Conservation (phyloP, 2,329 filamentous ascomycete genomes). For the Fusarium floridanum region DNA sequence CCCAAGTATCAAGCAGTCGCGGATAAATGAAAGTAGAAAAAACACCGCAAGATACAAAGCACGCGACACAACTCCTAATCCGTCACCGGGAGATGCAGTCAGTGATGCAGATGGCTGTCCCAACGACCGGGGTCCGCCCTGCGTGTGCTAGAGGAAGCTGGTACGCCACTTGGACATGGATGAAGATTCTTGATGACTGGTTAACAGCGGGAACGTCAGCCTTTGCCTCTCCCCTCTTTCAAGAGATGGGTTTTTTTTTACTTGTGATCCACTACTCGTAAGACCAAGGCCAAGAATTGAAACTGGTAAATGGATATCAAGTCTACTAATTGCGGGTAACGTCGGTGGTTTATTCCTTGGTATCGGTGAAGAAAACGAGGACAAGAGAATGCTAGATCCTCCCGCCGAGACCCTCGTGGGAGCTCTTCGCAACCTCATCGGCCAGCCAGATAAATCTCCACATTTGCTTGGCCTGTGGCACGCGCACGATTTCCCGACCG, state of each 20-base stretch:
- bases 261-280: conserved; percentile 7
- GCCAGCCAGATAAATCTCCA: not conserved
- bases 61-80: conserved; percentile 40
- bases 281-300: not conserved
- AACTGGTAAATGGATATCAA: not conserved
- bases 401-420: conserved; percentile 7
- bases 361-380: not conserved
- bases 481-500: not conserved
- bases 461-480: not conserved
- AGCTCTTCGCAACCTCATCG: conserved; percentile 10
- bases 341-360: not conserved
- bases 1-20: not conserved
- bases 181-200: not conserved
- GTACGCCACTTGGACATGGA: not conserved
- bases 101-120: conserved; percentile 13
- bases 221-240: not conserved
- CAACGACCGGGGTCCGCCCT: conserved; percentile 9
- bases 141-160: conserved; percentile 10
- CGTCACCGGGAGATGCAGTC: conserved; percentile 34
- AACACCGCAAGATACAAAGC: conserved; percentile 12
- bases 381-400: not conserved
- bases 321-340: not conserved
- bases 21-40: conserved; percentile 7
- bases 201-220: not conserved
- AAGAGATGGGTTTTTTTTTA: not conserved